Evolutionary conservation across 192 early-diverging fungal species (phyloP).

Genomic region (Coemansia sp.): DNA sequence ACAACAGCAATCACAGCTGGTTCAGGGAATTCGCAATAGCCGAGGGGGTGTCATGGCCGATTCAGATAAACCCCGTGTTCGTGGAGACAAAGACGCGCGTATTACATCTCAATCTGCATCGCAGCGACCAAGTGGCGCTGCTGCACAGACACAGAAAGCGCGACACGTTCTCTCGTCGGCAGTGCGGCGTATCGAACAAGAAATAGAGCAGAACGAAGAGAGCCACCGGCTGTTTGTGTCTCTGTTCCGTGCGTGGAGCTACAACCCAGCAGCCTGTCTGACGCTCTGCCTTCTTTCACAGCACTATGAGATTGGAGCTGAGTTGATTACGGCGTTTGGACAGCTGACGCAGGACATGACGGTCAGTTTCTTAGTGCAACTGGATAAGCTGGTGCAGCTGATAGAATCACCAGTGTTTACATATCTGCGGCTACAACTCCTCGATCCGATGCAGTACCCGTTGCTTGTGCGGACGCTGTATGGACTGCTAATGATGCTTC

Average conservation of each 20-base stretch:
- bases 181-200: conserved; percentile 20
- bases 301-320: conserved; percentile 88
- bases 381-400: conserved; percentile 97
- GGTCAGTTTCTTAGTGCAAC: conserved; percentile 89
- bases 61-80: neutral
- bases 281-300: conserved; percentile 95
- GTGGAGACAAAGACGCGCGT: neutral
- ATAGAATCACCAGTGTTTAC: conserved; percentile 98
- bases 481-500: conserved; percentile 94
- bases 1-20: conserved; percentile 7
- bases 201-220: conserved; percentile 38
- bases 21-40: neutral
- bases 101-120: neutral
- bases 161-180: conserved; percentile 16
- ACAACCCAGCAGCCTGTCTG: conserved; percentile 92
- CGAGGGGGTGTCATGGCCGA: neutral
- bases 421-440: conserved; percentile 85
- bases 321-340: conserved; percentile 79
- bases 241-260: conserved; percentile 94
- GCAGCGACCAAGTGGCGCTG: neutral
- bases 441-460: conserved; percentile 91
- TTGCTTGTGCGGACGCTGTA: conserved; percentile 89
- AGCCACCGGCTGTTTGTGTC: conserved; percentile 79
- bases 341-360: conserved; percentile 83
- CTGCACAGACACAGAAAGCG: neutral